Evolutionary conservation across 495 filamentous ascomycete species (phyloP).

Genomic region (Neurospora sp.): DNA sequence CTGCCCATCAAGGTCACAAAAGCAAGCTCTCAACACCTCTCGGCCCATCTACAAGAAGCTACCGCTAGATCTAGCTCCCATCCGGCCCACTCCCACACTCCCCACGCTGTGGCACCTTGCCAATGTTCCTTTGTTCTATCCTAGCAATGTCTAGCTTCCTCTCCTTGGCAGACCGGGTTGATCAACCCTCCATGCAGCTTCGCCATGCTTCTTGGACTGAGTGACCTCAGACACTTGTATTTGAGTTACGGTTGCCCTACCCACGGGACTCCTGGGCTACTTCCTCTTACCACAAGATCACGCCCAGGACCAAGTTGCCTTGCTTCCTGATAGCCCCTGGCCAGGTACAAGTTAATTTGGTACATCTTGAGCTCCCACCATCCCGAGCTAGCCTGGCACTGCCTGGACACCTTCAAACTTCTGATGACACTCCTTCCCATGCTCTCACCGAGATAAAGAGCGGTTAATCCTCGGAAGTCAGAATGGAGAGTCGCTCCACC

Average conservation of each 20-base stretch:
- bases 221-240: slow-evolving; percentile 7
- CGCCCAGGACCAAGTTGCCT: neutral
- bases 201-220: slow-evolving; percentile 1
- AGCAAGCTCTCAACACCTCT: neutral
- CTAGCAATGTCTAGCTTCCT: neutral
- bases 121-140: slow-evolving; percentile 15
- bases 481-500: neutral
- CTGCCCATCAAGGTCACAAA: slow-evolving; percentile 1
- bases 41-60: slow-evolving; percentile 11
- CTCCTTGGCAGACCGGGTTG: neutral
- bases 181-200: slow-evolving; percentile 1
- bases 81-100: slow-evolving; percentile 10
- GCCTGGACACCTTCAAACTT: neutral
- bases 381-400: neutral
- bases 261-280: neutral
- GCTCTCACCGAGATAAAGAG: neutral
- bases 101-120: slow-evolving; percentile 21
- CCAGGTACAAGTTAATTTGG: neutral
- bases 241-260: neutral
- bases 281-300: neutral
- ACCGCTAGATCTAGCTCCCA: slow-evolving; percentile 7
- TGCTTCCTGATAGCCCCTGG: neutral
- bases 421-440: neutral
- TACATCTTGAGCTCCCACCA: neutral
- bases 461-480: neutral